Conservation (phyloP, 257 asterid genomes). For the Primulina tabacum region DNA sequence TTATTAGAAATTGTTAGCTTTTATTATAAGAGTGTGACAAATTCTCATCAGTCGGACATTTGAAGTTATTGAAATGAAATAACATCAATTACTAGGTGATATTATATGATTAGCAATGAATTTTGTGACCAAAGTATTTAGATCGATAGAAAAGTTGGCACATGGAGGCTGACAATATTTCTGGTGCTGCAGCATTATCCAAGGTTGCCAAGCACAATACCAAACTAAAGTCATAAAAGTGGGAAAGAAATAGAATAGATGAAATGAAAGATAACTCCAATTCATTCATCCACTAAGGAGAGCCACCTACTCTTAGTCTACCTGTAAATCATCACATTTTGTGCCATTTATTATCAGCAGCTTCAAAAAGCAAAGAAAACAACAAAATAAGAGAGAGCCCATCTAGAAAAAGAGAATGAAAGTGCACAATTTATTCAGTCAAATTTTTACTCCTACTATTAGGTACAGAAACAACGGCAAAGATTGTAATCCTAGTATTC, state of each 20-base stretch:
- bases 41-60: too few species aligned
- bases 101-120: neutral
- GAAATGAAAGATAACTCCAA: slow-evolving; percentile 42
- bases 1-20: too few species aligned
- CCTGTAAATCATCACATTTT: slow-evolving; percentile 54
- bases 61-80: too few species aligned
- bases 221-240: slow-evolving; percentile 33
- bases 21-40: neutral
- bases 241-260: slow-evolving; percentile 29
- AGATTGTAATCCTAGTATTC: slow-evolving; percentile 52
- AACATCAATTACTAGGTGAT: too few species aligned
- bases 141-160: neutral
- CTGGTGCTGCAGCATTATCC: slow-evolving; percentile 29
- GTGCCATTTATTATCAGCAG: slow-evolving; percentile 25
- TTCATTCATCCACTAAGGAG: slow-evolving; percentile 53
- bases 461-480: slow-evolving; percentile 37
- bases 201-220: slow-evolving; percentile 40
- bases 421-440: slow-evolving; percentile 18
- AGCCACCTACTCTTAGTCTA: slow-evolving; percentile 44
- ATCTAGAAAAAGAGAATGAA: neutral
- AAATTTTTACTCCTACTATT: slow-evolving; percentile 33
- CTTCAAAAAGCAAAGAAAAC: slow-evolving; percentile 21
- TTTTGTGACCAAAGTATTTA: neutral
- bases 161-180: slow-evolving; percentile 16
- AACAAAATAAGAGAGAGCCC: slow-evolving; percentile 9